Conservation (phyloP, 768 basidiomycete genomes). For the Kwoniella dendrophila region DNA sequence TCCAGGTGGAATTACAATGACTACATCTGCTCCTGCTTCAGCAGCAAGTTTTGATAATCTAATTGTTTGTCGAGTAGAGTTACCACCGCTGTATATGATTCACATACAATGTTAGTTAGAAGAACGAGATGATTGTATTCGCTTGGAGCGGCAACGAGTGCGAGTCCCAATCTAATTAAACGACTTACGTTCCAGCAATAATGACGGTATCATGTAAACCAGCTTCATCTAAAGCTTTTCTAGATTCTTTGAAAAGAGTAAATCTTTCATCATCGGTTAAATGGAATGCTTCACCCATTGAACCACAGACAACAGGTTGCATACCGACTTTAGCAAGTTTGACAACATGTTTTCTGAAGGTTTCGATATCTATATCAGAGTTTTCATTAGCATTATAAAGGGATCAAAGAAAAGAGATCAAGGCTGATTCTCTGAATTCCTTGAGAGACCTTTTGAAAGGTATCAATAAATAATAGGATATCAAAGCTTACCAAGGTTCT, state of each 20-base stretch:
- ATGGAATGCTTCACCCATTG: conserved; percentile 85
- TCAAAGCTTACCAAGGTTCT: conserved; percentile 73
- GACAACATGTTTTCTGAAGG: conserved; percentile 70
- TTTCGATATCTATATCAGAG: conserved; percentile 64
- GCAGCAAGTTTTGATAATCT: conserved; percentile 75
- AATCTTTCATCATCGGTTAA: conserved; percentile 69
- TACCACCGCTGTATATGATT: conserved; percentile 63
- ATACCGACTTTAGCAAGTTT: conserved; percentile 70
- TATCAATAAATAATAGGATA: conserved; percentile 3
- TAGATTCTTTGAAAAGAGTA: conserved; percentile 66
- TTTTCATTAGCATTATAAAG: neutral
- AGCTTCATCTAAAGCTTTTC: conserved; percentile 70
- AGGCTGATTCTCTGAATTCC: no score
- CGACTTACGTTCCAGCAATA: conserved; percentile 69
- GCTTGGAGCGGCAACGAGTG: neutral
- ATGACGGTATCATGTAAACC: conserved; percentile 67
- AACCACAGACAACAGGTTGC: conserved; percentile 72
- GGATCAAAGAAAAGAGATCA: neutral
- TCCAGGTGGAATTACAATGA: conserved; percentile 81
- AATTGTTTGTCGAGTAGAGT: conserved; percentile 80
- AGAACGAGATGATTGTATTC: neutral
- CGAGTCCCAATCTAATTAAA: neutral
- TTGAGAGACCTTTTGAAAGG: no score
- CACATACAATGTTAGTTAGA: neutral
- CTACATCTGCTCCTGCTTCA: conserved; percentile 79